Base-by-base conservation (phyloP, 2,329 filamentous ascomycete genomes). In the Pyricularia pennisetigena region DNA sequence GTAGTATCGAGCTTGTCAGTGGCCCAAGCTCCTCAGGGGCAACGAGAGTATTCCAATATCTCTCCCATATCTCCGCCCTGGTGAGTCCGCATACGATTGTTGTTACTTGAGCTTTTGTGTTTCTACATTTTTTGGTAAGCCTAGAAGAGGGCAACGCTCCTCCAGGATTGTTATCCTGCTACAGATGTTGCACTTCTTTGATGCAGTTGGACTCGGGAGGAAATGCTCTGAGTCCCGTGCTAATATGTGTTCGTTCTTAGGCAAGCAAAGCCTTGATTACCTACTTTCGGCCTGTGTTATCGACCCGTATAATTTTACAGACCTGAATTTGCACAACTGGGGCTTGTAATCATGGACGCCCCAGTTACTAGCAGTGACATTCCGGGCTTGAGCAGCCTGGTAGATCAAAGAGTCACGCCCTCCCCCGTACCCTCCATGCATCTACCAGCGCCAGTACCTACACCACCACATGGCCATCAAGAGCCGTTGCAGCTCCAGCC, bases 401-500 rank as follows among this genome's bases (percentile, higher is more conserved):
- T 61, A 26, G 57, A 61, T 61, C 57, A 61, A 3, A 61, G 57
- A 61, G 24, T 61, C 24, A 49, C 41, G 16, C 57, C 57, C 4
- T 61, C 57, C 10, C 57, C 57, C 57, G 57, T 26, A 12, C 57
- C 57, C n/a, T 61, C 57, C 9, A 61, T 61, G 57, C 57, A 61
- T 61, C 57, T 61, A 12, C 57, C 57, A 61, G 57, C 57, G 57
- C 57, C 57, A 61, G 57, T 61, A 26, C 57, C 57, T 23, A 61
- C 30, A 32, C 62, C 30, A 32, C 62, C 30, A 35, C 62, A 64
- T 23, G 62, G 62, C 26, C 62, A 64, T n/a, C 68, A 71, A 67
- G 68, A 69, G 61, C 71, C 68, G 49, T 70, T 71, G 68, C 61
- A 68, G n/a, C 54, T 71, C 12, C 69, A 70, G 64, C 66, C 70